Conservation (phyloP, 2,329 filamentous ascomycete species). For the Setomelanomma holmii region DNA sequence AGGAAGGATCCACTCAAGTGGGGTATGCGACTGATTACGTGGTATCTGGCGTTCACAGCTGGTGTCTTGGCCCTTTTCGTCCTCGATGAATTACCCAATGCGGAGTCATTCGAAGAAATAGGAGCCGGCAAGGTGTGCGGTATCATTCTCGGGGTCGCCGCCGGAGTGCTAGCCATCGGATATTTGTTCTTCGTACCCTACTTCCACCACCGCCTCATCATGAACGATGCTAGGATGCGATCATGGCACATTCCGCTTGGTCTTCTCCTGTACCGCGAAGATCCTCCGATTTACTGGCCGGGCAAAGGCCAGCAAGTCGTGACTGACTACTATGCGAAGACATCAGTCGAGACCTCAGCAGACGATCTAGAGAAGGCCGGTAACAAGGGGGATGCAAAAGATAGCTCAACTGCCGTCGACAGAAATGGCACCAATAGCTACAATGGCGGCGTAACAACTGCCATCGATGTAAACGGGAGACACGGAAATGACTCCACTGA, state of each 20-base stretch:
- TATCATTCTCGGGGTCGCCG: conserved; percentile 15
- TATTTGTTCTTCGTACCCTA: conserved; percentile 21
- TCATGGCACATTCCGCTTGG: conserved; percentile 34
- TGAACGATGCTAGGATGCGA: conserved; percentile 19
- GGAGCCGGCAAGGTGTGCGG: conserved; percentile 11
- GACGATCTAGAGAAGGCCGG: conserved; percentile 8
- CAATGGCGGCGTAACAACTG: conserved; percentile 3
- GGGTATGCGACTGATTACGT: conserved; percentile 55
- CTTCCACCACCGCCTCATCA: conserved; percentile 16
- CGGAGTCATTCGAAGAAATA: conserved; percentile 15
- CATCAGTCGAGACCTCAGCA: neutral
- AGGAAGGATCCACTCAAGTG: conserved; percentile 56
- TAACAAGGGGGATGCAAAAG: neutral
- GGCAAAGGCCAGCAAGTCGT: conserved; percentile 38
- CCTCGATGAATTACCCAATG: conserved; percentile 53
- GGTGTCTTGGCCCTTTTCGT: conserved; percentile 64
- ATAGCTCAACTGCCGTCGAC: neutral
- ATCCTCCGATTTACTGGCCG: conserved; percentile 44
- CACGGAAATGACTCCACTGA: neutral
- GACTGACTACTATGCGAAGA: conserved; percentile 42
- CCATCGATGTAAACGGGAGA: neutral
- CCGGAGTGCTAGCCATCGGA: conserved; percentile 8
- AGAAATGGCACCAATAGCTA: neutral
- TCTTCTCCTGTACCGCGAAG: conserved; percentile 46
- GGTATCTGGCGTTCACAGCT: conserved; percentile 57